A percentile compares a stretch with the other conserved stretches of the same genome.
phyloP scores from a whole-genome alignment of 441 rosid genomes.

The Bocquillonia castaneifolia region DNA sequence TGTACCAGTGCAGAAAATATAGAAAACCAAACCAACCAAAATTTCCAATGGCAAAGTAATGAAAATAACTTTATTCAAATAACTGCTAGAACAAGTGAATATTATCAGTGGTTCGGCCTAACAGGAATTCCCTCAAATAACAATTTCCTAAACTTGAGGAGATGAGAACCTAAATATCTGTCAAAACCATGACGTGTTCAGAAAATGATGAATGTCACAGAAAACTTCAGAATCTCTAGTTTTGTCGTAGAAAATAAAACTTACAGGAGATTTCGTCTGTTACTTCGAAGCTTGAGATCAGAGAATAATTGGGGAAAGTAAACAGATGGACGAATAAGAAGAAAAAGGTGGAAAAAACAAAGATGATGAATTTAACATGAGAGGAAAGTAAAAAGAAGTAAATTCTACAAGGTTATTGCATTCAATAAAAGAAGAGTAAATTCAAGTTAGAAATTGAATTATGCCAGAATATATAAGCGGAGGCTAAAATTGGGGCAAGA shows the following conservation, averaged over 20 bases:
- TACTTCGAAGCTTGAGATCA: background rate
- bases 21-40: background rate
- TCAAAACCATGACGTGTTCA: background rate
- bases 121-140: background rate
- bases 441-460: background rate
- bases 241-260: background rate
- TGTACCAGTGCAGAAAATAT: background rate
- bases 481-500: background rate
- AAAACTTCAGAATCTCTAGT: background rate
- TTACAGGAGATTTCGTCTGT: background rate
- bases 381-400: no score
- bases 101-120: background rate
- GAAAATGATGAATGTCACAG: background rate
- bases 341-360: background rate
- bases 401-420: no score
- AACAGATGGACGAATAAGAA: background rate
- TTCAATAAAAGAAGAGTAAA: no score
- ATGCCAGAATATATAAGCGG: background rate
- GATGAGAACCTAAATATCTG: background rate
- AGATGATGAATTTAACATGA: background rate
- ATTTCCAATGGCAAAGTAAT: background rate
- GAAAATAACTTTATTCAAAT: background rate
- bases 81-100: background rate
- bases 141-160: background rate
- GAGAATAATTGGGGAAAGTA: background rate